Evolutionary conservation across 2,329 filamentous ascomycete species (phyloP).

Genomic region (Trichophyton equinum): DNA sequence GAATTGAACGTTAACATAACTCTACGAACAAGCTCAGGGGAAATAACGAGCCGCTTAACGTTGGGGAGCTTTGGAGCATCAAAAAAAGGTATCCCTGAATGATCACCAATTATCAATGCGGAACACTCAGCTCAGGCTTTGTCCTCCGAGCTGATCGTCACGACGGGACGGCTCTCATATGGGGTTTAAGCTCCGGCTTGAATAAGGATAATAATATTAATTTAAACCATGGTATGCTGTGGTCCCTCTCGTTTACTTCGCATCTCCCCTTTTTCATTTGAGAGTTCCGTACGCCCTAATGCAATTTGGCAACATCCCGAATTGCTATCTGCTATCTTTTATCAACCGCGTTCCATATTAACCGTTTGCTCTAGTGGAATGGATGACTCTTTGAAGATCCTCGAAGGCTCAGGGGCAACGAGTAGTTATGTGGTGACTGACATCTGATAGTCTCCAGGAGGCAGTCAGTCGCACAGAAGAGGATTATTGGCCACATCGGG

Average conservation of each 20-base stretch:
- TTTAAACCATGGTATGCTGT: background rate
- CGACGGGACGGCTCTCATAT: background rate
- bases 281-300: background rate
- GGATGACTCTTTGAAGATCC: too few relatives aligned
- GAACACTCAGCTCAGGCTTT: background rate
- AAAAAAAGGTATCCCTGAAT: background rate
- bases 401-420: too few relatives aligned
- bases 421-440: too few relatives aligned
- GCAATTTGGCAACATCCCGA: background rate
- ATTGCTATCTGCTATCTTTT: background rate
- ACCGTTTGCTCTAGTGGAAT: too few relatives aligned
- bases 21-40: background rate
- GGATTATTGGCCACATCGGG: too few relatives aligned
- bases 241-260: background rate
- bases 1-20: background rate
- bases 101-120: background rate
- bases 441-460: too few relatives aligned
- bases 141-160: background rate
- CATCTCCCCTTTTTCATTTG: background rate
- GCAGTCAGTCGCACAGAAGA: too few relatives aligned
- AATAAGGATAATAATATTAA: too few relatives aligned
- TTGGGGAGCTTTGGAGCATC: background rate
- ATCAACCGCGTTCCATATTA: too few relatives aligned
- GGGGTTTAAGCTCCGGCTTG: too few relatives aligned
- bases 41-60: background rate